Conservation (phyloP, 805 yeast species). For the Cyberlindnera americana region DNA sequence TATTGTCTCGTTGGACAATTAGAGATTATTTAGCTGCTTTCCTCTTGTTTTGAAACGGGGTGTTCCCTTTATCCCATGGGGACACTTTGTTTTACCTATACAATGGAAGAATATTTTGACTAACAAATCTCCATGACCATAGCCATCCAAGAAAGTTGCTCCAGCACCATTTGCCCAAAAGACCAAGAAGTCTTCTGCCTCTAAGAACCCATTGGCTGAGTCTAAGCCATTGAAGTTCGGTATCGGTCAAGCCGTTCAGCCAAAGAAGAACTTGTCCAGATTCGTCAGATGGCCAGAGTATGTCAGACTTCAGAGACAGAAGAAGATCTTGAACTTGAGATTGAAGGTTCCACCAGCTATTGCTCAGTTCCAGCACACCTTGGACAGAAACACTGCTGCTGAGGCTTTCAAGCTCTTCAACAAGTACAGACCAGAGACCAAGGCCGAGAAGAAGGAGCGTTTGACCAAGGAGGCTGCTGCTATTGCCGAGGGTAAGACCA, state of each 20-base stretch:
- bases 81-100: too few relatives aligned
- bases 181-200: constrained; percentile 54
- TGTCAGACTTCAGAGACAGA: constrained; percentile 98
- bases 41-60: too few relatives aligned
- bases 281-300: constrained; percentile 99
- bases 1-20: constrained; percentile 4
- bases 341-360: constrained; percentile 98
- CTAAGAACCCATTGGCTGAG: constrained; percentile 84
- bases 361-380: constrained; percentile 91
- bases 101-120: too few relatives aligned
- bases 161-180: constrained; percentile 95
- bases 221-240: constrained; percentile 91
- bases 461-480: constrained; percentile 98
- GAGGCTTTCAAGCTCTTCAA: constrained; percentile 95
- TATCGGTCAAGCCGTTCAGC: constrained; percentile 94
- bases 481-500: constrained; percentile 95
- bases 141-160: constrained; percentile 69
- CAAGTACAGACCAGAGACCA: constrained; percentile 99
- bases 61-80: too few relatives aligned
- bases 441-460: constrained; percentile 98
- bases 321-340: constrained; percentile 92
- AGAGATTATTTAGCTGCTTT: constrained; percentile 6
- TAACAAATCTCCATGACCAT: constrained; percentile 4
- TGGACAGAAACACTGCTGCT: constrained; percentile 98
- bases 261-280: constrained; percentile 93